Percentiles rank a stretch among this genome's conserved stretches.
Conservation (phyloP, 345 rosid species). For the Acer yangbiense region DNA sequence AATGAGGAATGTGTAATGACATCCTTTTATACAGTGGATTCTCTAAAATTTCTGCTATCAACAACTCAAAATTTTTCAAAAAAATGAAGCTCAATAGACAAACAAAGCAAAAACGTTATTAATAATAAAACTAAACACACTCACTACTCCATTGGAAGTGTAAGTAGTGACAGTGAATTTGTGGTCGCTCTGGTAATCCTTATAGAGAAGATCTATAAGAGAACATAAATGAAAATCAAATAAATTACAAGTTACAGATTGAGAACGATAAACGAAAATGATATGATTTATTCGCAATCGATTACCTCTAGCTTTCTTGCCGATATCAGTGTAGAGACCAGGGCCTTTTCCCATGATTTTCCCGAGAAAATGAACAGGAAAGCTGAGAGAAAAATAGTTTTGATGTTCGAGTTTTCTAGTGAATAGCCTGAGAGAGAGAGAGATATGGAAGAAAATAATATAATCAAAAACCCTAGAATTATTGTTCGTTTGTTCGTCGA, state of each 20-base stretch:
- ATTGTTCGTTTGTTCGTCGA: background rate
- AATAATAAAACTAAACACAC: constrained; percentile 25
- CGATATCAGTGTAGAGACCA: constrained; percentile 88
- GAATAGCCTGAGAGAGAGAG: background rate
- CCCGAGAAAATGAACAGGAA: constrained; percentile 21
- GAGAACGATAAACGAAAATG: background rate
- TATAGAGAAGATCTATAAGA: constrained; percentile 77
- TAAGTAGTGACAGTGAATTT: constrained; percentile 81
- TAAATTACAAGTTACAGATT: background rate
- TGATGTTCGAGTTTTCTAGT: background rate
- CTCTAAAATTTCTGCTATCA: background rate
- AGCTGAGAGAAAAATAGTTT: background rate
- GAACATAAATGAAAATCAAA: background rate
- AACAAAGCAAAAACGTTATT: background rate
- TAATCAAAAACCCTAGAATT: constrained; percentile 16
- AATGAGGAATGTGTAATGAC: background rate
- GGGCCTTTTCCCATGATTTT: constrained; percentile 90
- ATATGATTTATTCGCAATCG: background rate
- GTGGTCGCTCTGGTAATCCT: constrained; percentile 89
- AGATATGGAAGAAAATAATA: background rate
- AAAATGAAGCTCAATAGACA: background rate
- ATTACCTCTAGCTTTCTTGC: constrained; percentile 91
- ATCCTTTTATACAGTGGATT: background rate
- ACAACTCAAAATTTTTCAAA: background rate
- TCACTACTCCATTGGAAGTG: constrained; percentile 77